Base-by-base conservation (phyloP, 78 protist genomes). In the Cavenderia fasciculata region DNA sequence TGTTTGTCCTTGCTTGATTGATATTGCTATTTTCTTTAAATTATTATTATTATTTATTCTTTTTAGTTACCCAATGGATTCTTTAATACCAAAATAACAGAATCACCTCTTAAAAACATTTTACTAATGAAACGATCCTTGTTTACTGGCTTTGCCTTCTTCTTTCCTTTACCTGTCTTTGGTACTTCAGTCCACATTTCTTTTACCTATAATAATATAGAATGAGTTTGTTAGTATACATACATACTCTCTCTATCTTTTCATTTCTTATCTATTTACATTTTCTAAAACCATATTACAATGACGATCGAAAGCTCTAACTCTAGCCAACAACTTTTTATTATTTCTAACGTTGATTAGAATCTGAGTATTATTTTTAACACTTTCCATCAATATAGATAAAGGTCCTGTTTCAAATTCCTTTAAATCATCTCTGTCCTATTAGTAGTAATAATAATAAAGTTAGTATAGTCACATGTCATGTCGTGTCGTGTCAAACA, bases 231-330 rank as follows among this genome's bases (percentile, higher is more conserved):
- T 54, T 19, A 19, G 23, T 54, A 0, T 19, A 5, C 23, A 52
- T 10, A 0, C 23, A 5, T 18, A 23, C 19, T 54, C 1, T 23
- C 7, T 2, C 23, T 8, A 54, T 25, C 7, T 36, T 61, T 21
- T n/a, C 31, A 29, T 59, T 19, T 29, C 14, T 31, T 23, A 33
- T 34, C 18, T 61, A 34, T 34, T 54, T 36, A 94, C 99, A 56
- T 97, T 88, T 74, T 98, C 99, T 36, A 99, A 85, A 38, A 99
- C 98, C 98, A 99, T 95, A 88, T 99, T 99, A 92, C 97, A 98
- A 90, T 99, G 99, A 14, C 99, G 90, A 62, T 99, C 99, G 40
- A 98, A 99, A 11, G 99, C 99, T 91, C 94, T 93, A 21, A 99
- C 99, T 2, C 96, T 84, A 2, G 95, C 99, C 2, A 98, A 88